These are phyloP conservation scores for Mallotus japonicus DNA, from an alignment of 441 rosid genomes.

Conservation along the genomic window DNA sequence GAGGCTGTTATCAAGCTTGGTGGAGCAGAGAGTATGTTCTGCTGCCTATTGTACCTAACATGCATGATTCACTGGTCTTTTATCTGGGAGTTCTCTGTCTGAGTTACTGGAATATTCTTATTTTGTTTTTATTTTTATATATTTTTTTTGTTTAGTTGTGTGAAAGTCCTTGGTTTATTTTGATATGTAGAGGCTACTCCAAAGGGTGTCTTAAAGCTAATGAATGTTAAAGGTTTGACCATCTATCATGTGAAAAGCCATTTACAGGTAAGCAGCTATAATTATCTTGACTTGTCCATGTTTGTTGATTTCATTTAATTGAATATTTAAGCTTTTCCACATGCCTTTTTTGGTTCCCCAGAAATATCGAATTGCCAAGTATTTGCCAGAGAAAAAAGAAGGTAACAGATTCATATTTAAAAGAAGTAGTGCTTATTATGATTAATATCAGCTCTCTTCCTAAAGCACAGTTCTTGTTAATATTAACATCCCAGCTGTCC, in stretches of 20 bases:
- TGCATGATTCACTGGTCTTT: neutral
- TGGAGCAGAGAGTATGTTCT: constrained; percentile 79
- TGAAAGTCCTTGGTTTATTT: constrained; percentile 19
- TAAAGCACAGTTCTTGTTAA: too few species aligned
- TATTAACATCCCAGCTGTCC: neutral
- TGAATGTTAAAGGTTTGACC: constrained; percentile 84
- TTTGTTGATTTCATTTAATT: constrained; percentile 14
- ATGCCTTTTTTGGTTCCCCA: constrained; percentile 31
- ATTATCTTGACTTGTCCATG: constrained; percentile 14
- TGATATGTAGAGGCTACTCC: constrained; percentile 82
- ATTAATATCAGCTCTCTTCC: neutral
- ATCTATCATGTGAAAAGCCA: constrained; percentile 95
- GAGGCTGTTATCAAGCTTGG: constrained; percentile 75
- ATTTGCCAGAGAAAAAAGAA: constrained; percentile 83
- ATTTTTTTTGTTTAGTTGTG: neutral
- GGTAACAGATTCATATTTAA: constrained; percentile 39
- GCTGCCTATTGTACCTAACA: constrained; percentile 3
- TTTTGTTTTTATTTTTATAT: neutral
- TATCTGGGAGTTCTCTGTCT: neutral
- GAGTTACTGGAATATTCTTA: neutral
- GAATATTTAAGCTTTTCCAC: constrained; percentile 17
- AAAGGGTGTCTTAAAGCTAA: constrained; percentile 78
- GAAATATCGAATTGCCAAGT: constrained; percentile 91
- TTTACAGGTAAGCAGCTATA: constrained; percentile 57
- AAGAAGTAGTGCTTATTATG: constrained; percentile 5